Base-by-base conservation (phyloP, 768 basidiomycete species). In the Strobilomyces dryophilus region DNA sequence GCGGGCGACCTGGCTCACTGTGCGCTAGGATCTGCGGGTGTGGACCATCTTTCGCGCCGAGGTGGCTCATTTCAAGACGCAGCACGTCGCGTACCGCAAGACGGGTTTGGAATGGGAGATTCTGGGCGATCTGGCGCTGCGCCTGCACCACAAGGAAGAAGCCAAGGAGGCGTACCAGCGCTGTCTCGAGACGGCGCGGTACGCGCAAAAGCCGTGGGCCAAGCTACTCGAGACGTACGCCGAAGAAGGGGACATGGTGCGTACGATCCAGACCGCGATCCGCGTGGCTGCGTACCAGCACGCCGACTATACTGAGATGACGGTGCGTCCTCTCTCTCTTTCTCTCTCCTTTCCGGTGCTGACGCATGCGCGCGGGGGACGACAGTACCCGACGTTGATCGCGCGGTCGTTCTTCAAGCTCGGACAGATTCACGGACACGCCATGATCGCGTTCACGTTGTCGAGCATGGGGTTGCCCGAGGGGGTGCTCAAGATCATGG, bases 11-110 rank as follows among this genome's bases (percentile, higher is more conserved):
- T 7, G 26, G 9, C 37, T 52, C 17, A 55, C 8, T 12, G 11
- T 11, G 43, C 21, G 10, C 2, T n/a, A 60, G 92, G 97, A 99
- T 68, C 76, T 99, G 36, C 84, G 97, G 15, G 90, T 99, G 5
- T 98, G 95, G 88, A 99, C 97, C 1, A 98, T 99, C 63, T 99
- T 95, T 83, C 82, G 97, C 21, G 95, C 97, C 3, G 97, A 98
- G 66, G 90, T 98, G 11, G 94, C 95, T 0, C 97, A 99, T 67
- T 99, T 97, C 81, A 98, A 97, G 67, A 95, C 93, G 3, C 95
- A 98, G 68, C 95, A 97, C 58, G 89, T 98, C 52, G 94, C 95
- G 0, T 99, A 99, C 68, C 84, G 93, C 54, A 98, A 98, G 75
- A 98, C 95, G 0, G 93, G 91, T 0, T 71, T 92, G 18, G 97